Conservation (phyloP, 805 yeast genomes). For the Barnettozyma californica region DNA sequence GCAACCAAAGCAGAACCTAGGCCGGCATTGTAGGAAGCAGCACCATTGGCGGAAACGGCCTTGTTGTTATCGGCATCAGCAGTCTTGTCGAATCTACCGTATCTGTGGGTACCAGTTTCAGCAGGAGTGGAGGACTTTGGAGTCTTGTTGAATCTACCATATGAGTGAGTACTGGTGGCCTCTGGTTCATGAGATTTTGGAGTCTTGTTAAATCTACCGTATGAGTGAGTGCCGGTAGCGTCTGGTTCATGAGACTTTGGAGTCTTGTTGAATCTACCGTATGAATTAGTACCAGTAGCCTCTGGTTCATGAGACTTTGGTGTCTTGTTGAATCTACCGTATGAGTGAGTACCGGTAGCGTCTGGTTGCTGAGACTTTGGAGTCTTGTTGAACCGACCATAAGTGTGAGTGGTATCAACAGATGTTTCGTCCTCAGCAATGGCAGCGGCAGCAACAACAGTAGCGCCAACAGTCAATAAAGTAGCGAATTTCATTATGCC, state of each 20-base stretch:
- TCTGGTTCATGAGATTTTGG: slow-evolving; percentile 29
- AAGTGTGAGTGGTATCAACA: slow-evolving; percentile 40
- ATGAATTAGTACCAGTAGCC: slow-evolving; percentile 43
- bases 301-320: slow-evolving; percentile 29
- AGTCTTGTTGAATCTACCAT: slow-evolving; percentile 50
- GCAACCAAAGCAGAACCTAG: slow-evolving; percentile 45
- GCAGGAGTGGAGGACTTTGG: slow-evolving; percentile 28
- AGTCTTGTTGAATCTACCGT: slow-evolving; percentile 49
- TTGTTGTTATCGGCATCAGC: slow-evolving; percentile 35
- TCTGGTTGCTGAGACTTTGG: slow-evolving; percentile 30
- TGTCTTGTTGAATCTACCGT: slow-evolving; percentile 48
- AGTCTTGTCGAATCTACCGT: slow-evolving; percentile 46
- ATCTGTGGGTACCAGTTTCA: slow-evolving; percentile 44
- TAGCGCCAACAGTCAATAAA: slow-evolving; percentile 17
- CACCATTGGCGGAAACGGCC: slow-evolving; percentile 23
- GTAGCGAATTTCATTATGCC: slow-evolving; percentile 21
- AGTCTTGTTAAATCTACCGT: slow-evolving; percentile 51
- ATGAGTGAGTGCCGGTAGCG: slow-evolving; percentile 48
- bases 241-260: slow-evolving; percentile 26
- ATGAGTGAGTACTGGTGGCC: slow-evolving; percentile 46
- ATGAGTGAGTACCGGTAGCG: slow-evolving; percentile 44
- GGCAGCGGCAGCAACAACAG: slow-evolving; percentile 20
- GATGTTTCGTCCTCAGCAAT: slow-evolving; percentile 20
- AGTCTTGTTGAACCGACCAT: slow-evolving; percentile 52
- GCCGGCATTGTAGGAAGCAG: slow-evolving; percentile 28